Evolutionary conservation across 768 basidiomycete species (phyloP).

Genomic region (Tulasnella sp.): DNA sequence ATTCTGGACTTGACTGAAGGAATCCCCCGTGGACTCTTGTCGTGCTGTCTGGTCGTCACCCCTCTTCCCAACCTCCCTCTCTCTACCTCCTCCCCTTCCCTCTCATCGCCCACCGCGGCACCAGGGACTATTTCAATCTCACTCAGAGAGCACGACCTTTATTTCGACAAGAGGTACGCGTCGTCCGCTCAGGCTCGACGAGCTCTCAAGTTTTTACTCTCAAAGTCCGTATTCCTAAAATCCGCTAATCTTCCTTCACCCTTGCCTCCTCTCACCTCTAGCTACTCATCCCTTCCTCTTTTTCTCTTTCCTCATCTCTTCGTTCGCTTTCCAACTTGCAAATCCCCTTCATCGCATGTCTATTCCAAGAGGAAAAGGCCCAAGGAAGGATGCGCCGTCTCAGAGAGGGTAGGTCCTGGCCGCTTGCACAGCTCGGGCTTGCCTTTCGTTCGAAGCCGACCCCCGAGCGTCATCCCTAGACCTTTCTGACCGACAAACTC

Average conservation of each 20-base stretch:
- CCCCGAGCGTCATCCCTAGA: background rate
- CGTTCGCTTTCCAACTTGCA: background rate
- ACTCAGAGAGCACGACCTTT: background rate
- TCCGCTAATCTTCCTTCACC: slow-evolving; percentile 1
- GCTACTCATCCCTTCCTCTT: slow-evolving; percentile 1
- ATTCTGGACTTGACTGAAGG: background rate
- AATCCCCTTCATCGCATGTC: background rate
- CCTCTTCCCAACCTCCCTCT: background rate
- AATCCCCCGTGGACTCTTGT: background rate
- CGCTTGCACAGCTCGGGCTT: background rate
- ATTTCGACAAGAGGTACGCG: background rate
- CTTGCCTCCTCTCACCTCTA: background rate
- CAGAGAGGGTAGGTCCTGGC: slow-evolving; percentile 2
- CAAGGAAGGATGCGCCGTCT: slow-evolving; percentile 4
- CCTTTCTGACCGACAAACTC: background rate
- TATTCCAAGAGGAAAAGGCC: background rate
- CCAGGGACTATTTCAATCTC: background rate
- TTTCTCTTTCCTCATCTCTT: slow-evolving; percentile 1
- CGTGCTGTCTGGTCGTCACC: background rate
- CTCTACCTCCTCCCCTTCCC: slow-evolving; percentile 1
- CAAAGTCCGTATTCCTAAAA: background rate
- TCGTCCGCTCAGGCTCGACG: background rate
- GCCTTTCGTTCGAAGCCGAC: background rate
- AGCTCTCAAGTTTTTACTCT: background rate
- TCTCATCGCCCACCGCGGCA: background rate